phyloP scores from a whole-genome alignment of 768 basidiomycete genomes.

The Auriculariales sp. region DNA sequence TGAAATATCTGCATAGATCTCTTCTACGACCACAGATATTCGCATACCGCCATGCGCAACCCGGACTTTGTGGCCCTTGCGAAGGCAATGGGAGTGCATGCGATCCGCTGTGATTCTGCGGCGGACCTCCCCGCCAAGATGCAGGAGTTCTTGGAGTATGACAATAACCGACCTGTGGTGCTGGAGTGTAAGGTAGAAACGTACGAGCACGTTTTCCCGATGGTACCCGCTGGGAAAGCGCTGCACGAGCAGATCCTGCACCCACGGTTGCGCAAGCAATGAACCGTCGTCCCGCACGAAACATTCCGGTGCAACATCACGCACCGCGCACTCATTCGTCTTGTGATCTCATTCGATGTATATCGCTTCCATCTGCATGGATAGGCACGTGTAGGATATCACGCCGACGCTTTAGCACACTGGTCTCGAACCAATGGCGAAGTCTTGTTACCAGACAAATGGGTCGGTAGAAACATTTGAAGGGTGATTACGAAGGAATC shows the following conservation, averaged over 20 bases:
- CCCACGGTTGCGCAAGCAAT: constrained; percentile 27
- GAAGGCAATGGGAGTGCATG: constrained; percentile 83
- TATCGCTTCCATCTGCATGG: too few species aligned
- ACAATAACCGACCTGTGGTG: constrained; percentile 70
- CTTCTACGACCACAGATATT: constrained; percentile 94
- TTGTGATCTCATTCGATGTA: too few species aligned
- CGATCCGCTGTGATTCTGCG: constrained; percentile 53
- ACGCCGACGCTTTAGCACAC: too few species aligned
- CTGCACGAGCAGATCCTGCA: constrained; percentile 84
- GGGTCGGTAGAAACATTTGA: too few species aligned
- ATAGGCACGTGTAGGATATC: too few species aligned
- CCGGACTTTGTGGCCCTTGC: constrained; percentile 90
- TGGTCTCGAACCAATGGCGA: too few species aligned
- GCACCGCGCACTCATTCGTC: too few species aligned
- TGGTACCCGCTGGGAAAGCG: constrained; percentile 90
- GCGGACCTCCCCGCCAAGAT: constrained; percentile 86
- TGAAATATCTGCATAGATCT: constrained; percentile 37
- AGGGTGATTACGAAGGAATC: too few species aligned
- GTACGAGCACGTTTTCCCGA: constrained; percentile 82
- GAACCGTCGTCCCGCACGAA: too few species aligned
- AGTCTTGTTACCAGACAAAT: too few species aligned
- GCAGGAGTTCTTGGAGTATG: constrained; percentile 97
- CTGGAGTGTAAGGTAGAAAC: constrained; percentile 81
- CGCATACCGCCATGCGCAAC: constrained; percentile 90
- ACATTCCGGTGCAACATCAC: too few species aligned